These are phyloP conservation scores for Cavenderia fasciculata DNA, from an alignment of 78 protist genomes.

Conservation along the genomic window DNA sequence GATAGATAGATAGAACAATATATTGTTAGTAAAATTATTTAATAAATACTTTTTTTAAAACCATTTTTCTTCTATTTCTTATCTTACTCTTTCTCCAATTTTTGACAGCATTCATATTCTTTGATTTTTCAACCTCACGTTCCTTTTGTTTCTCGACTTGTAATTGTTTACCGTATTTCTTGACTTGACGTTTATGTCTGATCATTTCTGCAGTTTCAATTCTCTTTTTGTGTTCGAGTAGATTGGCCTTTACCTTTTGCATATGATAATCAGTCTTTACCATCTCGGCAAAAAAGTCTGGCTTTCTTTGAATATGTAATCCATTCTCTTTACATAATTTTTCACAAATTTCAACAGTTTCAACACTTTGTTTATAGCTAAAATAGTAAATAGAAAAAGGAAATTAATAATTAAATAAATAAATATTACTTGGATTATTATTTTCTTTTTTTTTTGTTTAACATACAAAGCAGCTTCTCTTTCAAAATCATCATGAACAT, in stretches of 20 bases:
- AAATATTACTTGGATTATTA: background rate
- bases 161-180: slow-evolving; percentile 89
- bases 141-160: slow-evolving; percentile 77
- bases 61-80: background rate
- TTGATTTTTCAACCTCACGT: slow-evolving; percentile 78
- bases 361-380: slow-evolving; percentile 57
- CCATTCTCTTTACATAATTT: slow-evolving; percentile 22
- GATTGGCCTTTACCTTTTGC: slow-evolving; percentile 76
- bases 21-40: no score
- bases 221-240: slow-evolving; percentile 63
- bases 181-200: slow-evolving; percentile 80
- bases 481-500: slow-evolving; percentile 83
- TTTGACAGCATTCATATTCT: slow-evolving; percentile 78
- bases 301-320: slow-evolving; percentile 48
- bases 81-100: slow-evolving; percentile 84
- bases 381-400: background rate
- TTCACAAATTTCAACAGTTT: slow-evolving; percentile 48
- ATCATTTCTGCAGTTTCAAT: slow-evolving; percentile 76
- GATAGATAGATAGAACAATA: background rate
- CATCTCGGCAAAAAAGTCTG: slow-evolving; percentile 97
- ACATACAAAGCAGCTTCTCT: slow-evolving; percentile 85
- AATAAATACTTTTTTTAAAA: no score
- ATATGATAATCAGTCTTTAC: slow-evolving; percentile 93
- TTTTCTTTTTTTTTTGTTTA: no score
- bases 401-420: background rate